A percentile compares a stretch with the other conserved stretches of the same genome.
Conservation (phyloP, 1,139 yeast genomes). For the Casaregolazyma lundiana region DNA sequence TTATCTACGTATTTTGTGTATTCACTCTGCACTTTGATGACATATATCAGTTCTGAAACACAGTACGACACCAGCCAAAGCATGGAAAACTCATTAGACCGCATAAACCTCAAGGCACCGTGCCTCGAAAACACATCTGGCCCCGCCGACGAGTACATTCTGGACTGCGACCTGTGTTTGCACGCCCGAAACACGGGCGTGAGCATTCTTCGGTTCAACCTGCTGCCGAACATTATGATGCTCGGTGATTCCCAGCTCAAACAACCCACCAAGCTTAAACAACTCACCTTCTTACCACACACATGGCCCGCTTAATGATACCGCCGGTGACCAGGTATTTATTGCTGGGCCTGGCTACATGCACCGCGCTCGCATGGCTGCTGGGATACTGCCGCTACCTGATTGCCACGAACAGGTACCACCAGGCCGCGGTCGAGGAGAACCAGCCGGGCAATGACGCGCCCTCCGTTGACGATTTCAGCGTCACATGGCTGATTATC, state of each 20-base stretch:
- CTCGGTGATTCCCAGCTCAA: too few relatives aligned
- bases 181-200: too few relatives aligned
- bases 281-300: too few relatives aligned
- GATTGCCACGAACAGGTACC: constrained; percentile 12
- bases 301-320: constrained; percentile 68
- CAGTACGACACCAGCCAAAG: constrained; percentile 18
- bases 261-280: too few relatives aligned
- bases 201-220: too few relatives aligned
- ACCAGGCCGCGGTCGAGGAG: constrained; percentile 7
- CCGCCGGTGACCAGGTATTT: constrained; percentile 89
- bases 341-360: constrained; percentile 55
- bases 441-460: constrained; percentile 4
- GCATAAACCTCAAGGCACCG: background rate
- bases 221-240: too few relatives aligned
- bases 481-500: constrained; percentile 61
- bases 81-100: constrained; percentile 11
- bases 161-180: too few relatives aligned
- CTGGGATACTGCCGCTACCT: constrained; percentile 32
- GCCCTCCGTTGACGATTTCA: constrained; percentile 34
- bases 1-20: constrained; percentile 13
- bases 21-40: constrained; percentile 17
- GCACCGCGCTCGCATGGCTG: constrained; percentile 31
- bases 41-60: constrained; percentile 17
- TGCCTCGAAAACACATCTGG: background rate
- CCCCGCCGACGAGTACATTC: background rate